Percentiles rank a stretch among this genome's conserved stretches.
Evolutionary conservation across 192 early-diverging fungal genomes (phyloP).

Genomic region (Paraglomus occultum): DNA sequence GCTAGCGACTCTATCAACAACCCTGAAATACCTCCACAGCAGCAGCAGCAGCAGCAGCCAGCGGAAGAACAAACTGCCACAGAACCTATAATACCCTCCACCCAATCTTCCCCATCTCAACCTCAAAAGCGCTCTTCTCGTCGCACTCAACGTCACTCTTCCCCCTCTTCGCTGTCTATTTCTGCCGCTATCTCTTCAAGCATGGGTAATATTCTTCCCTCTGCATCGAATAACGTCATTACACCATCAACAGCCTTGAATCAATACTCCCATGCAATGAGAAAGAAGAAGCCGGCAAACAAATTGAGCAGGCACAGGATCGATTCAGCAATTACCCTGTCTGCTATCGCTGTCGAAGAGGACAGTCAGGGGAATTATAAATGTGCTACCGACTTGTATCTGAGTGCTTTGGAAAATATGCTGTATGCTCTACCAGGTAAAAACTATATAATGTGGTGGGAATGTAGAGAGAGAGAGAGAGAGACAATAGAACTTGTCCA

Average conservation of each 20-base stretch:
- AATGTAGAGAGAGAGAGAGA: no score
- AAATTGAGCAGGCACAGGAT: conserved; percentile 39
- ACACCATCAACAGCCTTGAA: neutral
- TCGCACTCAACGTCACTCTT: neutral
- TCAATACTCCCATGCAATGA: neutral
- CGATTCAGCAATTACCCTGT: conserved; percentile 36
- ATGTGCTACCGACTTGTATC: conserved; percentile 37
- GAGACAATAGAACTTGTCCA: no score
- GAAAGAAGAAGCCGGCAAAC: conserved; percentile 16
- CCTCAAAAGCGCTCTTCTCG: neutral
- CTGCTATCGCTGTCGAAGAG: conserved; percentile 38
- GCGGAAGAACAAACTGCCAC: neutral
- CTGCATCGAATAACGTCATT: neutral
- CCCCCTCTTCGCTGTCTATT: neutral
- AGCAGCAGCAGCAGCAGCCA: no score
- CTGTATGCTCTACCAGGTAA: conserved; percentile 44
- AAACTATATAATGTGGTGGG: conserved; percentile 14
- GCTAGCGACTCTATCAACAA: neutral
- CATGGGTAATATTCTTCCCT: neutral
- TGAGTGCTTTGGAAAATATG: conserved; percentile 36
- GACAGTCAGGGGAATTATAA: conserved; percentile 40
- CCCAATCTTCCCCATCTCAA: conserved; percentile 8
- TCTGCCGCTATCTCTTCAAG: conserved; percentile 11
- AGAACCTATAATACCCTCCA: neutral
- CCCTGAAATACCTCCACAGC: neutral